Base-by-base conservation (phyloP, 108 stramenopile species). In the Stephanodiscus triporus region DNA sequence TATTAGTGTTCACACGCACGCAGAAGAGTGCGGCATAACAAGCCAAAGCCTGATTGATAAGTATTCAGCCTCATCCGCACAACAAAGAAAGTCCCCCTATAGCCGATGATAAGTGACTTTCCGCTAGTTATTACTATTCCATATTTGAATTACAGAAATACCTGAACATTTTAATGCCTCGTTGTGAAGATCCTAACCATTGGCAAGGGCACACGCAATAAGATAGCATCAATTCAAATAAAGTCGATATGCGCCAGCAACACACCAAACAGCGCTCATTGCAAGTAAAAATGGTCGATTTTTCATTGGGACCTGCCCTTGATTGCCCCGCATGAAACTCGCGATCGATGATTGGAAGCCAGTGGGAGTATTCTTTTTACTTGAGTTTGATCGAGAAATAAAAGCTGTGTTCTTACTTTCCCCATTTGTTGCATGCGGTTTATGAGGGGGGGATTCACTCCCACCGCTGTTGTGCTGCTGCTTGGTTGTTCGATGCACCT, bases 221-320 rank as follows among this genome's bases (percentile, higher is more conserved):
- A 22, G 23, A 57, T 17, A 11, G 17, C 17, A 16, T 74, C 54
- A 78, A 78, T 78, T 78, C 45, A 91, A 69, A 66, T 87, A 75
- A 63, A 75, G 82, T 47, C 91, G 87, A 83, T 89, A 87, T n/a
- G 84, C 76, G 22, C 91, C 91, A 22, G 85, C 80, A 43, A 77
- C 72, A 24, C 83, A 63, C 68, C 84, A 89, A 13, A 53, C 73
- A 0, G 72, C 83, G 34, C 89, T 77, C 38, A 75, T 59, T 34
- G 56, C 51, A 24, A 78, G 30, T 26, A 71, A 49, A 67, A 78
- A 78, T 53, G 64, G 77, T 48, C 70, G 59, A 43, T 72, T 72
- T 24, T 40, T 59, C 45, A 45, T 48, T 19, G 70, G 27, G 34
- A 57, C 40, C n/a, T n/a, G n/a, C n/a, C n/a, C n/a, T 45, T 45